Percentiles rank a stretch among this genome's conserved stretches.
Conservation (phyloP, 331 rosid species). For the Quercus tomentella region DNA sequence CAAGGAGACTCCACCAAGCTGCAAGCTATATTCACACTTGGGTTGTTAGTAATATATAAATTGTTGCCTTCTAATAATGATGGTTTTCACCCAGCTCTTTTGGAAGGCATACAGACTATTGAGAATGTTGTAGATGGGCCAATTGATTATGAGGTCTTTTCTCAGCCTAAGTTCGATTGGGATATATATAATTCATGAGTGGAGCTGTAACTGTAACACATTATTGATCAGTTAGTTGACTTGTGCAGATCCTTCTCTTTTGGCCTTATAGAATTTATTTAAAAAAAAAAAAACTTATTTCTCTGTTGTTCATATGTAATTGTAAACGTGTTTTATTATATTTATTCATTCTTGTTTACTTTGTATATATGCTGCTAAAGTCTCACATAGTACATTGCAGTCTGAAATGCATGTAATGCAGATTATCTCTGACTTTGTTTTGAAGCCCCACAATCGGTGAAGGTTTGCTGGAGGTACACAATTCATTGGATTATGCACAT, state of each 20-base stretch:
- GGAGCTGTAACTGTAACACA: neutral
- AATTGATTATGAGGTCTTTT: constrained; percentile 75
- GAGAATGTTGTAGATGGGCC: constrained; percentile 61
- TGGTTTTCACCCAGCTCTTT: constrained; percentile 52
- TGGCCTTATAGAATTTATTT: neutral
- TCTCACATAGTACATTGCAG: neutral
- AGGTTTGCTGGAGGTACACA: neutral
- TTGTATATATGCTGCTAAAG: neutral
- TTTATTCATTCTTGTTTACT: constrained; percentile 8
- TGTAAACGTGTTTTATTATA: neutral
- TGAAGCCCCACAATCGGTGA: neutral
- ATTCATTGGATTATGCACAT: neutral
- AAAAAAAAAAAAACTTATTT: constrained; percentile 18
- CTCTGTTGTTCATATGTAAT: constrained; percentile 23
- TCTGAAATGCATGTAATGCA: neutral
- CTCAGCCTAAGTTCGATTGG: constrained; percentile 93
- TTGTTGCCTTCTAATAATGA: constrained; percentile 64
- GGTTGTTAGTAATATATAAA: constrained; percentile 66
- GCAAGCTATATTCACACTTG: constrained; percentile 96
- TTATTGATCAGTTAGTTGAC: constrained; percentile 11
- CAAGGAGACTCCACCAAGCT: constrained; percentile 90
- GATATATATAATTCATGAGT: constrained; percentile 57
- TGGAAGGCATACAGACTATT: constrained; percentile 75
- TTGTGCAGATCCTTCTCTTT: constrained; percentile 16
- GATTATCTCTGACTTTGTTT: neutral